Percentiles rank a stretch among this genome's conserved stretches.
These are phyloP conservation scores for Lasiosphaeria hispida DNA, from an alignment of 495 filamentous ascomycete genomes.

Conservation along the genomic window DNA sequence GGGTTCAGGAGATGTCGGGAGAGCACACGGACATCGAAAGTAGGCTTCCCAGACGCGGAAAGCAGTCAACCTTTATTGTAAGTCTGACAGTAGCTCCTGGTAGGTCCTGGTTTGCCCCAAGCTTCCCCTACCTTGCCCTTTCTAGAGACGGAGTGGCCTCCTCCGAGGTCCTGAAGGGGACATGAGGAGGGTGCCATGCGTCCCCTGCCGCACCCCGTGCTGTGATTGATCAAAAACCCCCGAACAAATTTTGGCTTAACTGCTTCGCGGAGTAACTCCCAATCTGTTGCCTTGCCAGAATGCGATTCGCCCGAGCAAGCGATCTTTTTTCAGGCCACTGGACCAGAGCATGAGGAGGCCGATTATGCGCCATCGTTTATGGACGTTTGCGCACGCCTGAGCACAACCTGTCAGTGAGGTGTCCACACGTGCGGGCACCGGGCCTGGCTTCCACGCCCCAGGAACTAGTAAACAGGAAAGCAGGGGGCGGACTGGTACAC, in stretches of 20 bases:
- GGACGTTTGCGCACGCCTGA: too few relatives aligned
- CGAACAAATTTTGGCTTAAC: conserved; percentile 12
- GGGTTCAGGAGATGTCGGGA: conserved; percentile 2
- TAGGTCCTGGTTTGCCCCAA: background rate
- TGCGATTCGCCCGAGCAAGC: background rate
- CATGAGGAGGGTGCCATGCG: conserved; percentile 10
- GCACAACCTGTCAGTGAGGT: background rate
- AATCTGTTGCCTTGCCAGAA: background rate
- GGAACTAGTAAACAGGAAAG: background rate
- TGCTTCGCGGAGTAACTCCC: conserved; percentile 7
- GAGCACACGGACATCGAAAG: background rate
- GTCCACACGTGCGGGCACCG: conserved; percentile 9
- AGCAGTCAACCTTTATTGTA: conserved; percentile 11
- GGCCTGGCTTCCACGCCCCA: conserved; percentile 7
- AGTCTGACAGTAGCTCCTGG: background rate
- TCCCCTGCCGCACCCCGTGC: background rate
- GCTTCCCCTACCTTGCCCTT: conserved; percentile 3
- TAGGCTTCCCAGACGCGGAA: background rate
- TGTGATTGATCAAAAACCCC: conserved; percentile 16
- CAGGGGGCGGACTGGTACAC: background rate
- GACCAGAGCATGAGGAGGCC: background rate
- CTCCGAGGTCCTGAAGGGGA: conserved; percentile 29
- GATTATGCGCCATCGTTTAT: background rate
- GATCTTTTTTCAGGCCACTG: background rate
- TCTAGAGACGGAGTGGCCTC: conserved; percentile 18